Evolutionary conservation across 768 basidiomycete species (phyloP).

Genomic region (Mycena leptocephala): DNA sequence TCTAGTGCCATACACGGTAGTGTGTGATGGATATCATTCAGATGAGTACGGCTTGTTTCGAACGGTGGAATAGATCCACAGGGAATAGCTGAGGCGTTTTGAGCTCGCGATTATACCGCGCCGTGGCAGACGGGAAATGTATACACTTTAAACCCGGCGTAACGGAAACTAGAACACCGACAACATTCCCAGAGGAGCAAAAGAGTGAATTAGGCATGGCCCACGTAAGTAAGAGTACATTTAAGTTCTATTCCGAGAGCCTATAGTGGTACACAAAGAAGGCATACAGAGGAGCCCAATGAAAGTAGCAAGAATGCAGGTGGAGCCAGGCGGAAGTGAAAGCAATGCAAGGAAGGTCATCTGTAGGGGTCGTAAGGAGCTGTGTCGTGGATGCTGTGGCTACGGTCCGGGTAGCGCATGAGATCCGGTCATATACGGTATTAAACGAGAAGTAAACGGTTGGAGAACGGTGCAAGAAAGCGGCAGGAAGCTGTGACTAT

Average conservation of each 20-base stretch:
- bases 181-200: too few species aligned
- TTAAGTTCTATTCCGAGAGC: background rate
- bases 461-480: background rate
- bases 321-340: background rate
- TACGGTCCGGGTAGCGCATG: background rate
- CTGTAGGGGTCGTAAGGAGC: constrained; percentile 30
- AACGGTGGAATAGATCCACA: too few species aligned
- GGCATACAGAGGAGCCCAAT: background rate
- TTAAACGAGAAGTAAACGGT: background rate
- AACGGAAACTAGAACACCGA: too few species aligned
- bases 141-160: too few species aligned
- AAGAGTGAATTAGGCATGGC: too few species aligned
- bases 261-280: background rate
- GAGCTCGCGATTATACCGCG: too few species aligned
- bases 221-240: background rate
- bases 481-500: background rate
- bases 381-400: constrained; percentile 5
- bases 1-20: too few species aligned
- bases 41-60: too few species aligned
- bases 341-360: background rate
- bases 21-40: too few species aligned
- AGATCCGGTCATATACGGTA: constrained; percentile 3
- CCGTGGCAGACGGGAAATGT: too few species aligned
- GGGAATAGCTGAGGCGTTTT: too few species aligned
- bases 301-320: background rate